Evolutionary conservation across 2,329 filamentous ascomycete species (phyloP).

Genomic region (Bipolaris sorokiniana): DNA sequence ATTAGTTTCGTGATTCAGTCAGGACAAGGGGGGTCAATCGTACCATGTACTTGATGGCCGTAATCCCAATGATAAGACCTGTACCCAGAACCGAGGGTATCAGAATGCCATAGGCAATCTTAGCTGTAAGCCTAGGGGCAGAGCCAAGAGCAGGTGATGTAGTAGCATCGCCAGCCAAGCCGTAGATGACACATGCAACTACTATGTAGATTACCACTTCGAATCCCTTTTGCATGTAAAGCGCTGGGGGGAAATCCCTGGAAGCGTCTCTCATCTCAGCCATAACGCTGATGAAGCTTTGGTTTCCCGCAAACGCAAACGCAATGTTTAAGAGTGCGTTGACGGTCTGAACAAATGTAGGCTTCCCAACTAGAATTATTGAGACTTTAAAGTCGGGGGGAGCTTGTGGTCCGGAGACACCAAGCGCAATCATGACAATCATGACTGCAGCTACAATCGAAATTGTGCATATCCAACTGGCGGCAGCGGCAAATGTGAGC

Average conservation of each 20-base stretch:
- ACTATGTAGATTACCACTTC: conserved; percentile 67
- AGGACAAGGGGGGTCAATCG: not conserved
- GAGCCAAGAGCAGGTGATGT: conserved; percentile 70
- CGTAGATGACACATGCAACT: conserved; percentile 72
- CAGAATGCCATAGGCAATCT: conserved; percentile 71
- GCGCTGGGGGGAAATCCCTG: conserved; percentile 65
- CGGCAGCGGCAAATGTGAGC: conserved; percentile 64
- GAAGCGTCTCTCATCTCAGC: conserved; percentile 66
- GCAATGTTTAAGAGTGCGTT: conserved; percentile 63
- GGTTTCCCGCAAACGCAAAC: conserved; percentile 70
- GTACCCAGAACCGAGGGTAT: conserved; percentile 73
- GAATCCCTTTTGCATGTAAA: conserved; percentile 62
- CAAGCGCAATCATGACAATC: conserved; percentile 71
- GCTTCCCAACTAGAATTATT: conserved; percentile 33
- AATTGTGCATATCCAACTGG: conserved; percentile 62
- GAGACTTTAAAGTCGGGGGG: conserved; percentile 35
- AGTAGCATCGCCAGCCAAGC: conserved; percentile 66
- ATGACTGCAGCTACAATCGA: conserved; percentile 69
- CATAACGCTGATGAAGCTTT: conserved; percentile 71
- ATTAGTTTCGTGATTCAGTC: not conserved
- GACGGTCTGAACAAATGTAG: conserved; percentile 36
- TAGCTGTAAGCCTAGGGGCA: conserved; percentile 61
- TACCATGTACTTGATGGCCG: conserved; percentile 66
- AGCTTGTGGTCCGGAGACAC: conserved; percentile 54
- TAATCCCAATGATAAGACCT: conserved; percentile 72